Base-by-base conservation (phyloP, 148 eudicot species). In the Hydrangea macrophylla region DNA sequence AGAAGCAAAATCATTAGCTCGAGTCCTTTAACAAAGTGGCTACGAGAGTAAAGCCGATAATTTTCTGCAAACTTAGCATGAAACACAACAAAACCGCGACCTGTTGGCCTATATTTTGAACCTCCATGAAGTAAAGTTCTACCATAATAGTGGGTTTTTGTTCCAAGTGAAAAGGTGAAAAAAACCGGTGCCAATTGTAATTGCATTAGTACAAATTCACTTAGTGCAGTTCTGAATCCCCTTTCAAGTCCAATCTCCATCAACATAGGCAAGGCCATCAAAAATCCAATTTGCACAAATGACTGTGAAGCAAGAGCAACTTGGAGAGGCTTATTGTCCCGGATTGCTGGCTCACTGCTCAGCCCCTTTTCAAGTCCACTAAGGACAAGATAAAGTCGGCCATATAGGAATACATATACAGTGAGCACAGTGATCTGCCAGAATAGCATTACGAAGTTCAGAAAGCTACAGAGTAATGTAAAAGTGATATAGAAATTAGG, bases 41-140 rank as follows among this genome's bases (percentile, higher is more conserved):
- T 94, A 24, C 99, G 92, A 13, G 99, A 94, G 75, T 94, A 94
- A 31, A 94, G 92, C 58, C 99, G 83, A 62, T 94, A 94, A 73
- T 94, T 94, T n/a, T 94, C 97, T 0, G 96, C 99, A 87, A 94
- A 94, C 75, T 91, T 94, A 44, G 95, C 99, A 70, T 94, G 99
- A 65, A 92, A 89, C 79, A 94, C 99, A 35, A 90, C 99, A 75
- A 94, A 94, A 10, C 99, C 99, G 62, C 99, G 93, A 73, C 99
- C 99, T 1, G 99, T 94, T 50, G 93, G 70, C 76, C 97, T 79
- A 77, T 94, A 94, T 60, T 90, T 91, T 68, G 99, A 96, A 68
- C 99, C 99, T 60, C 99, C 99, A 65, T 94, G 99, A 58, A 94
- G 92, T 73, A 94, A 74, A 8, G 99, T 94, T 71, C 99, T 80